A percentile compares a stretch with the other conserved stretches of the same genome.
Evolutionary conservation across 441 rosid species (phyloP).

Genomic region (Pelargonium fulgidum): DNA sequence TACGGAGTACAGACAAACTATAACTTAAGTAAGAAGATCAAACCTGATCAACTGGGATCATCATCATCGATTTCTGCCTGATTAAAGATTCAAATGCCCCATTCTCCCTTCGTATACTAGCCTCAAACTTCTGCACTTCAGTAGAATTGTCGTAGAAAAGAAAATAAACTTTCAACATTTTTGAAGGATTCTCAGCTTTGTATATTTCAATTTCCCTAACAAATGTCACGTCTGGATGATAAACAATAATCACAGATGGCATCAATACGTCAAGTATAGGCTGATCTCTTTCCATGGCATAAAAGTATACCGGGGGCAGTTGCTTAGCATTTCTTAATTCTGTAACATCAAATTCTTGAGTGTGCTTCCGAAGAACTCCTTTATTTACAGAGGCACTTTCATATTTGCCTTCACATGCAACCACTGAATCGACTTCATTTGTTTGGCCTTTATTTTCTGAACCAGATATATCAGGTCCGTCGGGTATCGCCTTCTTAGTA

Average conservation of each 20-base stretch:
- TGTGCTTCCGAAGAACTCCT: slow-evolving; percentile 26
- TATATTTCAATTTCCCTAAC: slow-evolving; percentile 91
- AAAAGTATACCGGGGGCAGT: slow-evolving; percentile 67
- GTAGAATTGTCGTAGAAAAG: slow-evolving; percentile 88
- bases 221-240: slow-evolving; percentile 79
- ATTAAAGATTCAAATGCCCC: slow-evolving; percentile 92
- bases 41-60: slow-evolving; percentile 94
- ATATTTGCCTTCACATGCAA: slow-evolving; percentile 16
- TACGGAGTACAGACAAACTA: neutral
- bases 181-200: slow-evolving; percentile 79
- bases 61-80: slow-evolving; percentile 89
- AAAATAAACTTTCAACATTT: slow-evolving; percentile 71
- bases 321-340: slow-evolving; percentile 26
- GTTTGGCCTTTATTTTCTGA: slow-evolving; percentile 31
- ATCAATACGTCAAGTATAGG: slow-evolving; percentile 70
- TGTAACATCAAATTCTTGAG: slow-evolving; percentile 21
- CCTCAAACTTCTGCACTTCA: slow-evolving; percentile 90
- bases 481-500: slow-evolving; percentile 26
- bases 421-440: slow-evolving; percentile 27
- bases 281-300: slow-evolving; percentile 71
- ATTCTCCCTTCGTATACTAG: slow-evolving; percentile 85
- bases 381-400: slow-evolving; percentile 19
- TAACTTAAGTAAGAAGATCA: slow-evolving; percentile 14
- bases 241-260: slow-evolving; percentile 74
- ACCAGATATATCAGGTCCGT: slow-evolving; percentile 30